Conservation (phyloP, 2,329 filamentous ascomycete species). For the Colletotrichum navitas region DNA sequence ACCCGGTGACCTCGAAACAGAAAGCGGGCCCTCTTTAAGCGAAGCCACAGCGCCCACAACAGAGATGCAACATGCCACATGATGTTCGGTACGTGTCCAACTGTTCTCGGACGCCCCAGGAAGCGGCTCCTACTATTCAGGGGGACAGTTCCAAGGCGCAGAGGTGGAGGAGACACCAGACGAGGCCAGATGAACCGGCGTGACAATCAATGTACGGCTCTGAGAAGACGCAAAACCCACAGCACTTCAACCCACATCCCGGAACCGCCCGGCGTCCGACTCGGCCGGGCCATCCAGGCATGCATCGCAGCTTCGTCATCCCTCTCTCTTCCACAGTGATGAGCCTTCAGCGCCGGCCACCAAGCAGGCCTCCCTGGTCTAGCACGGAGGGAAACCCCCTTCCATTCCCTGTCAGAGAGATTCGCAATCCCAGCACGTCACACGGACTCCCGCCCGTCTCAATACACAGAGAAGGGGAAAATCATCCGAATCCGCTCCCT, state of each 20-base stretch:
- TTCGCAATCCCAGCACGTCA: conserved; percentile 23
- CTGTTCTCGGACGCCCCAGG: not conserved
- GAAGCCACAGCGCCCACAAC: not conserved
- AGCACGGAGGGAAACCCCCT: not conserved
- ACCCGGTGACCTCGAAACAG: conserved; percentile 3
- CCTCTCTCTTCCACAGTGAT: not conserved
- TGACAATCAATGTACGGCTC: conserved; percentile 21
- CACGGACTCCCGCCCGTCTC: conserved; percentile 31
- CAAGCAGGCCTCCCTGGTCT: not conserved
- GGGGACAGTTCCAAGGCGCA: not conserved
- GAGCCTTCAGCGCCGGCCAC: not conserved
- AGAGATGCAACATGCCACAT: conserved; percentile 31
- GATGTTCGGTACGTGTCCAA: conserved; percentile 15
- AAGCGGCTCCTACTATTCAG: not conserved
- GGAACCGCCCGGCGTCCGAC: conserved; percentile 5
- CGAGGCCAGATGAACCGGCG: not conserved
- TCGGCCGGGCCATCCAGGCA: conserved; percentile 4
- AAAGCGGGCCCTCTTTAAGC: not conserved
- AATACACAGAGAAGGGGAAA: not conserved
- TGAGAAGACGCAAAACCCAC: not conserved
- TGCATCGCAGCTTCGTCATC: not conserved
- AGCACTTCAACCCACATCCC: conserved; percentile 23
- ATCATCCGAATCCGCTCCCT: conserved; percentile 12
- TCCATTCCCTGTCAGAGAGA: not conserved
- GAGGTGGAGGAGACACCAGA: not conserved